Conservation (phyloP, 2,329 filamentous ascomycete species). For the Pseudogymnoascus verrucosus region DNA sequence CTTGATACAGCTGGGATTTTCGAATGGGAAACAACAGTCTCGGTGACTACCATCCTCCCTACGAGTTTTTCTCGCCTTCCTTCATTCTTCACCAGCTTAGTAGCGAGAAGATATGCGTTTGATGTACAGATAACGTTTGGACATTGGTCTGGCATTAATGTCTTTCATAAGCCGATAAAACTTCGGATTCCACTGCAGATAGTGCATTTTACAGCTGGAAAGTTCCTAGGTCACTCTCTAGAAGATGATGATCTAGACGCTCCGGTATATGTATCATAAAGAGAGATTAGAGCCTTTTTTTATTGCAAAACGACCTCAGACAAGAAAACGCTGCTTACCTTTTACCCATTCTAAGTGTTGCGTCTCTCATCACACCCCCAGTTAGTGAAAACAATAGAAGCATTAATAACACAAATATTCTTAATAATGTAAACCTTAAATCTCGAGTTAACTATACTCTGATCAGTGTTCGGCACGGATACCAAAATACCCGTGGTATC, state of each 20-base stretch:
- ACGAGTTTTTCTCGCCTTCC: neutral
- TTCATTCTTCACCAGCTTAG: constrained; percentile 2
- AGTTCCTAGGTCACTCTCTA: neutral
- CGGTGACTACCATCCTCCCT: neutral
- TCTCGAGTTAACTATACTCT: neutral
- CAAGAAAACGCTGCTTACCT: neutral
- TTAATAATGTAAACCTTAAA: no score
- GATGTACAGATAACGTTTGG: neutral
- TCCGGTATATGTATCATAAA: constrained; percentile 8
- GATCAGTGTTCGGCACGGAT: no score
- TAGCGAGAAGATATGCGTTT: constrained; percentile 10
- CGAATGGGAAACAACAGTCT: neutral
- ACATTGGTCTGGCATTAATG: neutral
- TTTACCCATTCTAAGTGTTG: no score
- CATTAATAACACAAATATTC: no score
- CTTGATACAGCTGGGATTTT: neutral
- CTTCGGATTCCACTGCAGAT: neutral
- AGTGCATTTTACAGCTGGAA: neutral
- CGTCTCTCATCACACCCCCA: no score
- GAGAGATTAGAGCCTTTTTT: neutral
- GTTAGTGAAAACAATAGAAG: no score
- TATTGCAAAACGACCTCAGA: neutral
- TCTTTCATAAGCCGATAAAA: neutral
- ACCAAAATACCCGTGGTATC: no score
- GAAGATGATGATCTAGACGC: neutral